phyloP scores from a whole-genome alignment of 1,284 basidiomycete genomes.

The Grifola frondosa region DNA sequence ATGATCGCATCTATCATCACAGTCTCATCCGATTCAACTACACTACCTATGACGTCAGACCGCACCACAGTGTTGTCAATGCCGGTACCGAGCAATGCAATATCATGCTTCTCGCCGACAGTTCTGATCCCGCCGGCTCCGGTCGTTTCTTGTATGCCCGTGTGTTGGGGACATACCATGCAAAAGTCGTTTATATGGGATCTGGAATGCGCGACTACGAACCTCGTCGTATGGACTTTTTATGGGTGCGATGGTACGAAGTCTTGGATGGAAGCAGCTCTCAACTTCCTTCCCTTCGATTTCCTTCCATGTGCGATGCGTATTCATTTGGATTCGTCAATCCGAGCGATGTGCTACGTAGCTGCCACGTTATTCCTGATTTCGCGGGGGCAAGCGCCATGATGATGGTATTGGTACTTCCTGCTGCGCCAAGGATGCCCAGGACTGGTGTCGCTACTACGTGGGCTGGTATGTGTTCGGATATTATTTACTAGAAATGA shows the following conservation, averaged over 20 bases:
- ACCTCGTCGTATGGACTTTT: constrained; percentile 1
- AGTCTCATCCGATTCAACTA: background rate
- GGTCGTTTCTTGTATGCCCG: constrained; percentile 12
- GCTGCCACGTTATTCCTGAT: constrained; percentile 3
- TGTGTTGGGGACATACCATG: constrained; percentile 3
- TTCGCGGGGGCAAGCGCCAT: background rate
- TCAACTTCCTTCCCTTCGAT: background rate
- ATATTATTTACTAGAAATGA: too few relatives aligned
- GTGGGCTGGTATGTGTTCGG: background rate
- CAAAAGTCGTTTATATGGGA: constrained; percentile 7
- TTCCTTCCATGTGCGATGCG: background rate
- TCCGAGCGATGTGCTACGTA: constrained; percentile 3
- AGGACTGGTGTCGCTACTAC: background rate
- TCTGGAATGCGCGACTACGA: constrained; percentile 5
- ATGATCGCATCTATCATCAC: background rate
- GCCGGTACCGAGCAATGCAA: background rate
- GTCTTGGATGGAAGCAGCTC: background rate
- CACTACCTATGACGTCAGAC: background rate
- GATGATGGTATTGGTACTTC: background rate
- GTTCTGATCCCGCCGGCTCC: background rate
- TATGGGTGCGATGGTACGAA: constrained; percentile 9
- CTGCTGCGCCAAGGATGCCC: background rate
- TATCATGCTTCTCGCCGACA: constrained; percentile 1
- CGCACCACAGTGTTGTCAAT: background rate
- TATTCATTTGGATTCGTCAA: constrained; percentile 5